These are phyloP conservation scores for Venturia aucupariae DNA, from an alignment of 2,329 filamentous ascomycete species.

Conservation along the genomic window DNA sequence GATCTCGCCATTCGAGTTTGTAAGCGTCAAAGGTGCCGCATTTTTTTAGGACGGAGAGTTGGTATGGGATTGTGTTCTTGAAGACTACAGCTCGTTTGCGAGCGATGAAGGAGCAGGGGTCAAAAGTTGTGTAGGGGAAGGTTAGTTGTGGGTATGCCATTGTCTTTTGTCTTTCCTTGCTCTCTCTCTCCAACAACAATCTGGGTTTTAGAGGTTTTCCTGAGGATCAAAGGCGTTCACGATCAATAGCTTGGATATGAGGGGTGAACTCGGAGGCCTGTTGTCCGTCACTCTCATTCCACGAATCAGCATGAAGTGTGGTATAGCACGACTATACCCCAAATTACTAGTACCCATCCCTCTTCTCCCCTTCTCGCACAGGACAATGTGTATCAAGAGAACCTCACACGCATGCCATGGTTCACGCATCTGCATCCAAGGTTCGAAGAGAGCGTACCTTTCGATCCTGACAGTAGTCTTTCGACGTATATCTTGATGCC, in stretches of 20 bases:
- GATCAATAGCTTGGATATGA: too few relatives aligned
- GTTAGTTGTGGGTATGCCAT: constrained; percentile 36
- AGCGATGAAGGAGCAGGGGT: constrained; percentile 26
- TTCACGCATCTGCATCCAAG: neutral
- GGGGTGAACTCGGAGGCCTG: neutral
- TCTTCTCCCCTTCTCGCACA: neutral
- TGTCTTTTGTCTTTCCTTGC: neutral
- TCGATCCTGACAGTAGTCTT: too few relatives aligned
- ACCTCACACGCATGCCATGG: neutral
- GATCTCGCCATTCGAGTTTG: constrained; percentile 14
- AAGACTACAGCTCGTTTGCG: constrained; percentile 34
- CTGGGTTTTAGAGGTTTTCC: neutral
- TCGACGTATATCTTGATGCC: too few relatives aligned
- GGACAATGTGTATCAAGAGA: neutral
- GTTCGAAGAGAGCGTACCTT: neutral
- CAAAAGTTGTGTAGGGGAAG: constrained; percentile 28
- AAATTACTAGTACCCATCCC: too few relatives aligned
- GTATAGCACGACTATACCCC: neutral
- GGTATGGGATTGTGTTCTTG: constrained; percentile 39
- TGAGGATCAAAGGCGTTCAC: neutral
- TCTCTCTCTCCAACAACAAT: too few relatives aligned
- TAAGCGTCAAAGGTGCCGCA: constrained; percentile 41
- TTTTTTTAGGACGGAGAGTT: constrained; percentile 43
- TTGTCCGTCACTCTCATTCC: neutral
- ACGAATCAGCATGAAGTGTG: neutral